phyloP scores from a whole-genome alignment of 768 basidiomycete species.

The Mrakia gelida region DNA sequence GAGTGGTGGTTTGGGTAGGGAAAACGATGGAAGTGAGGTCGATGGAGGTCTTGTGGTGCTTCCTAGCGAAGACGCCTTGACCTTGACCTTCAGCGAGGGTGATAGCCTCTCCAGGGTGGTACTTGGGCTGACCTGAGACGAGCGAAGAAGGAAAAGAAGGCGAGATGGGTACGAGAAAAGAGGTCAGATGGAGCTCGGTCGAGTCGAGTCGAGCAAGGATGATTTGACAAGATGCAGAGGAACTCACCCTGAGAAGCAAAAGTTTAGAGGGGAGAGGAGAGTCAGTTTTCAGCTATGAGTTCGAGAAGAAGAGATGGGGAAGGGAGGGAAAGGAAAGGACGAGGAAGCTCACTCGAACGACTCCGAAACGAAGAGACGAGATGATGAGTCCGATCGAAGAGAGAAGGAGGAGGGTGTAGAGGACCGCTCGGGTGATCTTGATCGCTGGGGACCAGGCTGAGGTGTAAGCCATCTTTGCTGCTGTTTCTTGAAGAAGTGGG shows the following conservation, averaged over 20 bases:
- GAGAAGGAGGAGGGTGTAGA: constrained; percentile 7
- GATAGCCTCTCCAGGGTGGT: not conserved
- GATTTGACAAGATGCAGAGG: not conserved
- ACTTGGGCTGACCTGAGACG: not conserved
- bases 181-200: not conserved
- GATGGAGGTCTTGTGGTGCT: not conserved
- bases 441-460: not conserved
- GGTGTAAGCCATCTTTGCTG: not conserved
- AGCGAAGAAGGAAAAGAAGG: not conserved
- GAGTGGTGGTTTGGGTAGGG: not conserved
- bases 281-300: not conserved
- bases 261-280: not conserved
- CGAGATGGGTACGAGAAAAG: not conserved
- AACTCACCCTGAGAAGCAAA: not conserved
- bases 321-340: not conserved
- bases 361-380: not conserved
- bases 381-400: not conserved
- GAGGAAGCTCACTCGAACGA: not conserved
- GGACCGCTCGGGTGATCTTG: not conserved
- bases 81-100: not conserved
- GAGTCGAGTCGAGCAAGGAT: no score
- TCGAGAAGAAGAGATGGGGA: not conserved
- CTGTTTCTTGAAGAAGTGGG: not conserved
- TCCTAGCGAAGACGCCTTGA: not conserved
- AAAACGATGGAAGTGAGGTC: constrained; percentile 10